Base-by-base conservation (phyloP, 495 filamentous ascomycete genomes). In the Aspergillus leporis region DNA sequence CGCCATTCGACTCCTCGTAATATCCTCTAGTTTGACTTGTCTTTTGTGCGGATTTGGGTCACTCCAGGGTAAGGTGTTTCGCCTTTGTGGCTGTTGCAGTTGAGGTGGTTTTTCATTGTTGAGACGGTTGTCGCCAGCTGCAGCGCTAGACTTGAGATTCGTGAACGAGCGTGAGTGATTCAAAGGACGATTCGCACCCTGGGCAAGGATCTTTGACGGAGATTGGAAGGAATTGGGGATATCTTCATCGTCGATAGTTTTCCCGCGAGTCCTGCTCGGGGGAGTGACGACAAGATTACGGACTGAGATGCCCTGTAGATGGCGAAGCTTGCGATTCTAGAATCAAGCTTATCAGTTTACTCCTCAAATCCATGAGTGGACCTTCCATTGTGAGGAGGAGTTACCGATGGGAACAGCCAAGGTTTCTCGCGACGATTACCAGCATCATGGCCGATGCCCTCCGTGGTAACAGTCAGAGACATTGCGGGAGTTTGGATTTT, bases 251-350 rank as follows among this genome's bases (percentile, higher is more conserved):
- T 96, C 92, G 69, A 89, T 86, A 22, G 93, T 92, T 64, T 84
- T 88, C 43, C 88, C 84, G 50, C 85, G 84, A 53, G 83, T 73
- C 43, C 84, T 78, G 14, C 69, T 74, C 19, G 74, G 57, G 16
- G 78, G 78, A 22, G 73, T 73, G 50, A 93, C 85, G 55, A 85
- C 83, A 36, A 97, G 77, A 70, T 97, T 98, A 50, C 94, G 90
- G 22, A 97, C 74, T 48, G 89, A 92, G 50, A 98, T 86, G 52
- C 90, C 91, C 61, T 90, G 86, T 16, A 98, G 80, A 76, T 97
- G 92, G 52, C 94, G 86, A 28, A 98, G 80, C 70, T 88, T 93
- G 63, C 92, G 87, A 69, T 95, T 97, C 85, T 95, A 65, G 14
- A 32, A 38, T 19, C 43, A 16, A 31, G 21, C 50, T 49, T 10